phyloP scores from a whole-genome alignment of 345 rosid species.

The Sisymbrium irio region DNA sequence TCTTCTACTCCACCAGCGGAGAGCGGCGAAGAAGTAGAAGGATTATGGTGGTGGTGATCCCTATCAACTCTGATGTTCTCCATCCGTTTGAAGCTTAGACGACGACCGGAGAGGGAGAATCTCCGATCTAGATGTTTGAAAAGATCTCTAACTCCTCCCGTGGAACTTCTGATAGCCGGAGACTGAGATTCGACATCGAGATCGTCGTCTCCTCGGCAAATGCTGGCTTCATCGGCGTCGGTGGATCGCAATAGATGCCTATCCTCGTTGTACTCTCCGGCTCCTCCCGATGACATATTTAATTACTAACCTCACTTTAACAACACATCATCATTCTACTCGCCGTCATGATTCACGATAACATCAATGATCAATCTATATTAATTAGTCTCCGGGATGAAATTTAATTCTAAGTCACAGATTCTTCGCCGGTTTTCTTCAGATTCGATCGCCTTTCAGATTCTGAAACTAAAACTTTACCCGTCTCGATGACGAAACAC shows the following conservation, averaged over 20 bases:
- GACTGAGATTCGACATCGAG: constrained; percentile 44
- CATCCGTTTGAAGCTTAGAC: constrained; percentile 45
- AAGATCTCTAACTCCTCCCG: constrained; percentile 48
- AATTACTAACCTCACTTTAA: neutral
- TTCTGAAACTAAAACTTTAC: constrained; percentile 21
- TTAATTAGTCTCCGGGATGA: neutral
- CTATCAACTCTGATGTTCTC: constrained; percentile 41
- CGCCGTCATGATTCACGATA: neutral
- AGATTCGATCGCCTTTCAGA: constrained; percentile 36
- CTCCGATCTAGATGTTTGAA: constrained; percentile 64
- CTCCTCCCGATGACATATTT: constrained; percentile 34
- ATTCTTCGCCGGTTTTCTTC: constrained; percentile 27
- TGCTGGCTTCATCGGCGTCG: constrained; percentile 12
- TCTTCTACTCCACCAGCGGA: constrained; percentile 12
- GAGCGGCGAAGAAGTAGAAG: constrained; percentile 33
- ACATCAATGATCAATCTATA: neutral
- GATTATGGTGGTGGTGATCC: constrained; percentile 33
- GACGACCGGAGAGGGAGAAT: constrained; percentile 58
- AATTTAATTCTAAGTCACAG: neutral
- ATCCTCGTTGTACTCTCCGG: constrained; percentile 43
- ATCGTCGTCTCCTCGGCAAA: constrained; percentile 7
- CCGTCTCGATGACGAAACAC: constrained; percentile 28
- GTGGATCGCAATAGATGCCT: constrained; percentile 40
- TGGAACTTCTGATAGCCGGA: constrained; percentile 17
- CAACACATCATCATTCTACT: constrained; percentile 17